Evolutionary conservation across 805 yeast species (phyloP).

Genomic region (Wickerhamomyces tratensis): DNA sequence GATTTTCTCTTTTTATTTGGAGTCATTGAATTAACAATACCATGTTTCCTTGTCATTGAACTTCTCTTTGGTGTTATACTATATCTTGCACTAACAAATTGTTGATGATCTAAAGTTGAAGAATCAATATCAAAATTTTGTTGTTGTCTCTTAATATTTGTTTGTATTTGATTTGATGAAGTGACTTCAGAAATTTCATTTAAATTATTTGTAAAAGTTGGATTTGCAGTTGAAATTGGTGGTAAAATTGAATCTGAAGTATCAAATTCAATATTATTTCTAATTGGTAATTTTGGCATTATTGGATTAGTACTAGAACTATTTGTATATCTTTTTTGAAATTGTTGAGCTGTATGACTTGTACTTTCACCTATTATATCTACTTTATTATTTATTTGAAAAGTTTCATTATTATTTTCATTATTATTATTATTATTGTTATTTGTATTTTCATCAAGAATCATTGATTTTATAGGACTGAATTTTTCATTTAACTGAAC

Average conservation of each 20-base stretch:
- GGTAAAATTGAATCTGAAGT: slow-evolving; percentile 19
- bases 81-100: neutral
- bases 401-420: neutral
- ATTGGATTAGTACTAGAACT: slow-evolving; percentile 14
- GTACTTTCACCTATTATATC: slow-evolving; percentile 14
- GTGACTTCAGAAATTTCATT: slow-evolving; percentile 1
- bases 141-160: neutral
- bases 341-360: slow-evolving; percentile 10
- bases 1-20: slow-evolving; percentile 19
- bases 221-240: slow-evolving; percentile 11
- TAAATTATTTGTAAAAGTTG: slow-evolving; percentile 10
- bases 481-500: slow-evolving; percentile 12
- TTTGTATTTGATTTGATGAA: slow-evolving; percentile 14
- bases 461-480: slow-evolving; percentile 15
- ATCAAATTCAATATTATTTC: slow-evolving; percentile 13
- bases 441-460: neutral
- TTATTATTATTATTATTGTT: neutral
- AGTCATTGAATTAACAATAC: slow-evolving; percentile 12
- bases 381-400: neutral
- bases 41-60: neutral
- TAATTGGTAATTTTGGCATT: slow-evolving; percentile 12
- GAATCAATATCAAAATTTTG: neutral
- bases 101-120: neutral
- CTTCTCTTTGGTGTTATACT: slow-evolving; percentile 15
- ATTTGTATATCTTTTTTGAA: slow-evolving; percentile 9